Base-by-base conservation (phyloP, 2,329 filamentous ascomycete genomes). In the Bipolaris sorokiniana region DNA sequence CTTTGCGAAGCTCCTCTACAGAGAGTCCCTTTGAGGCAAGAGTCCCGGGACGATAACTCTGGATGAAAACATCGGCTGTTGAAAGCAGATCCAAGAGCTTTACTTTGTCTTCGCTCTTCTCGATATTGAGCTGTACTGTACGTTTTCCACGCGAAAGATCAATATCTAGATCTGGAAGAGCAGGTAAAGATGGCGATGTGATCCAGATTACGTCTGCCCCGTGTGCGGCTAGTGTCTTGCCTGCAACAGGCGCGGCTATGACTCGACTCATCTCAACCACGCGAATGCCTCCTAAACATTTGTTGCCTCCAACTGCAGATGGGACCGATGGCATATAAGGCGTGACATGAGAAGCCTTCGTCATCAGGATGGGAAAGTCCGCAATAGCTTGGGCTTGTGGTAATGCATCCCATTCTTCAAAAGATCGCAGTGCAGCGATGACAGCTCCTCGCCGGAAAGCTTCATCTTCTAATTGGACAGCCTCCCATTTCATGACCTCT, bases 51-150 rank as follows among this genome's bases (percentile, higher is more conserved):
- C 82, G 74, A 61, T 80, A 86, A 23, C 84, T 83, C 56, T 84
- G 81, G 20, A 86, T 68, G 55, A 85, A 80, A 34, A 85, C 78
- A 63, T 86, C 84, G 1, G 79, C 82, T 1, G 82, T 80, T 5
- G 67, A 64, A 11, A 85, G 64, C 1, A 85, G 76, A 5, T 76
- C 69, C 2, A 73, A 67, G 0, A 84, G 67, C 7, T 77, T 72
- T 1, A 66, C 65, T 54, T 74, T 76, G 46, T 81, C 81, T 1
- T 72, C 67, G 1, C 75, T 62, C 3, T 78, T 73, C 41, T 77
- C 76, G 34, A 85, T 78, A 61, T 86, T 80, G 2, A 86, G 68
- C 13, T 73, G 69, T 3, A 78, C 73, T 1, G 79, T 81, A 48
- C 77, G 76, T 65, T 83, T 83, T n/a, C 81, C 81, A 40, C 79